Evolutionary conservation across 2,329 filamentous ascomycete genomes (phyloP).

Genomic region (Penicillium italicum): DNA sequence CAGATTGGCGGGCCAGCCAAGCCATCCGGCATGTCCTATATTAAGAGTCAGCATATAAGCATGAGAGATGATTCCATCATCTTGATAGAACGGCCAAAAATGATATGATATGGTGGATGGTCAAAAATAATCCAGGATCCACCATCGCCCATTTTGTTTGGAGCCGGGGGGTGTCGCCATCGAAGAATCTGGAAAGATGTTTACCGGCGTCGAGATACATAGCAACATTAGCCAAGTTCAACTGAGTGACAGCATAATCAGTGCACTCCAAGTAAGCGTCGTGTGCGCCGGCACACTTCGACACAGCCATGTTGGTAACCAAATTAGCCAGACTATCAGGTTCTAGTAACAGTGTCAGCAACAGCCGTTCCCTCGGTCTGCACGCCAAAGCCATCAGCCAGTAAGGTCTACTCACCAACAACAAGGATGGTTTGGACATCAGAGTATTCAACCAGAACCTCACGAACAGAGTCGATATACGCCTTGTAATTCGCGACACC

Average conservation of each 20-base stretch:
- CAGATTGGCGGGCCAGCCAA: constrained; percentile 61
- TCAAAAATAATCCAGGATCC: too few relatives aligned
- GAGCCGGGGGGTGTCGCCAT: too few relatives aligned
- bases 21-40: constrained; percentile 58
- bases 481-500: constrained; percentile 51
- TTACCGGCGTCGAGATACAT: constrained; percentile 61
- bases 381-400: neutral
- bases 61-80: neutral
- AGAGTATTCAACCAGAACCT: constrained; percentile 52
- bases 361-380: neutral
- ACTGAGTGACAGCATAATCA: constrained; percentile 53
- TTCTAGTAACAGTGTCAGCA: constrained; percentile 47
- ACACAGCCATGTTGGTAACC: constrained; percentile 56
- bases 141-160: neutral
- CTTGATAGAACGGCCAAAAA: too few relatives aligned
- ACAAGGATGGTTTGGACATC: constrained; percentile 51
- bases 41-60: neutral
- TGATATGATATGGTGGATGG: too few relatives aligned
- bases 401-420: constrained; percentile 39
- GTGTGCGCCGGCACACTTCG: constrained; percentile 54
- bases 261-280: constrained; percentile 54
- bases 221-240: constrained; percentile 60
- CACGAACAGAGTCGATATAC: constrained; percentile 55
- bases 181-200: neutral
- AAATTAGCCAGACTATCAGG: constrained; percentile 62